Evolutionary conservation across 805 yeast genomes (phyloP), one percentile per base, ranked within the genome.

Genomic region (Lachancea sp.): DNA sequence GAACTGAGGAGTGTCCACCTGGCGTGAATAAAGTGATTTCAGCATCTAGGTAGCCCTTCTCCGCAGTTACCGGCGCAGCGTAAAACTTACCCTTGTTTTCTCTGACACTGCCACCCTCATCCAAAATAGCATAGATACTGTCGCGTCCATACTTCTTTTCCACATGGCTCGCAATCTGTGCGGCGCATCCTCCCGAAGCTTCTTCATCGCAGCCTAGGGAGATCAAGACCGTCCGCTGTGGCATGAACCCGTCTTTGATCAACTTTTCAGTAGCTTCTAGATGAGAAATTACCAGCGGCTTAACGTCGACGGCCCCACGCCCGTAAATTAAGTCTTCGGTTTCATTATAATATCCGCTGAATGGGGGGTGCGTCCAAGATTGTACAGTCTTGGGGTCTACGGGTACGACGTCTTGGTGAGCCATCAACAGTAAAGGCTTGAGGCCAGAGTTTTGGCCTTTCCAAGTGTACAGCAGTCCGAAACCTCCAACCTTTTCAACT

Each of bases 361-460:
- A 78, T 7, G 88, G 87, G 11, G 74, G 75, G 50, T 72, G 64
- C 1, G 64, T 63, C 88, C 88, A 82, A 42, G 71, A 64, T 18
- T 52, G 60, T 23, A 68, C 57, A 0, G 83, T 74, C 13, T 69
- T 74, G n/a, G 56, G 52, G 49, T 74, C 78, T 5, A 79, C 78
- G 1, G 89, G 88, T 22, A 82, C 89, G 3, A 77, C 81, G 51
- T 81, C 88, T 55, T 76, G 81, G 56, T 82, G 89, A 3, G 85
- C 86, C 56, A 78, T 71, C 42, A 80, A 63, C 56, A 82, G 51
- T 11, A 77, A 45, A 4, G 89, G 88, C 54, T 77, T 76, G 29
- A 31, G 26, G 5, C 13, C 16, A 5, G 46, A 22, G 36, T 69
- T 47, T 9, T 68, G 55, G 8, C 40, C 42, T 40, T 67, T 51